These are phyloP conservation scores for Penicillium canescens DNA, from an alignment of 495 filamentous ascomycete species.

Conservation along the genomic window DNA sequence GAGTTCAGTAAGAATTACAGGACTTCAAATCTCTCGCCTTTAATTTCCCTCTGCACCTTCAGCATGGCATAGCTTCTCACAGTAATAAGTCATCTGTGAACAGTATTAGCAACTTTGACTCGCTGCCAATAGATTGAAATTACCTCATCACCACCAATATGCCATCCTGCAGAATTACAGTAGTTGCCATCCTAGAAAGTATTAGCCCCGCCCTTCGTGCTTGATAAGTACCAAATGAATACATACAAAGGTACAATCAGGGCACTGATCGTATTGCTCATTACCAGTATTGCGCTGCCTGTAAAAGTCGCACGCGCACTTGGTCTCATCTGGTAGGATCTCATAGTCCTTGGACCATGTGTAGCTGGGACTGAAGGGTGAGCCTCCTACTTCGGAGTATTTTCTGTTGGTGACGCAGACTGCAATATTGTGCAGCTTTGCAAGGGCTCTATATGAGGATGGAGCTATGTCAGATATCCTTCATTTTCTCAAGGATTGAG, in stretches of 20 bases:
- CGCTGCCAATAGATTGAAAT: neutral
- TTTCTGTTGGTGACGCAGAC: constrained; percentile 5
- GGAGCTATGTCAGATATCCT: neutral
- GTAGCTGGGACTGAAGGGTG: constrained; percentile 1
- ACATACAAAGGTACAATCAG: constrained; percentile 17
- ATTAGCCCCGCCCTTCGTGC: neutral
- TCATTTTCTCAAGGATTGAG: neutral
- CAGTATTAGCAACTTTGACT: neutral
- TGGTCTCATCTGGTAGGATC: constrained; percentile 4
- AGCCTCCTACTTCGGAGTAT: constrained; percentile 3
- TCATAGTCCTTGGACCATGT: constrained; percentile 6
- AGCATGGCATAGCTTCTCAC: neutral
- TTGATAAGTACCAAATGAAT: neutral
- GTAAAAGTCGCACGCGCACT: constrained; percentile 17
- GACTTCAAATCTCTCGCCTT: neutral
- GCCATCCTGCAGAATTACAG: constrained; percentile 15
- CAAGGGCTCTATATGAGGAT: neutral
- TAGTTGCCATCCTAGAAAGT: constrained; percentile 15
- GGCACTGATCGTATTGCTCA: constrained; percentile 25
- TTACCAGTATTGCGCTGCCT: constrained; percentile 24
- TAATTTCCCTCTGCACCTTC: neutral
- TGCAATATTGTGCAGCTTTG: constrained; percentile 6
- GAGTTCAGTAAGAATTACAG: too few species aligned
- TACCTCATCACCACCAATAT: constrained; percentile 21
- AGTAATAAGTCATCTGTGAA: neutral